Evolutionary conservation across 306 rosid genomes (phyloP).

Genomic region (Gillenia trifoliata): DNA sequence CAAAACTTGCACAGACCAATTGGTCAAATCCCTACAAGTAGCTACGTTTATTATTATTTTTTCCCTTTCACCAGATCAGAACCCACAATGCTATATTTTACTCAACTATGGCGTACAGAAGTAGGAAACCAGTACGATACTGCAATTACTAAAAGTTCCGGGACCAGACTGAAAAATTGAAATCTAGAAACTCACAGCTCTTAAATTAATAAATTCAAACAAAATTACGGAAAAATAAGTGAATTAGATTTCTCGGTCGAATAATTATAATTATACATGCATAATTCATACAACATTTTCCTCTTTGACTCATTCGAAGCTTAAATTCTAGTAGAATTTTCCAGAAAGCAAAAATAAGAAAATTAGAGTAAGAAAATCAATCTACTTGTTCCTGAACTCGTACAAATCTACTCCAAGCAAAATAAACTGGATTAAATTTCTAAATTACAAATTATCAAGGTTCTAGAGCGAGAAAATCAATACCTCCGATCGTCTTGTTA

Average conservation of each 20-base stretch:
- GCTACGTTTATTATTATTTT: background rate
- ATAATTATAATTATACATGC: background rate
- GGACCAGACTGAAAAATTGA: background rate
- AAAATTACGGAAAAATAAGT: constrained; percentile 2
- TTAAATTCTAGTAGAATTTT: background rate
- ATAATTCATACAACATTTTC: background rate
- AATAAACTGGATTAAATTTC: background rate
- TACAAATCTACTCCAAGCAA: background rate
- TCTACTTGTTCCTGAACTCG: background rate
- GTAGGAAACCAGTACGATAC: background rate
- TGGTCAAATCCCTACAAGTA: constrained; percentile 5
- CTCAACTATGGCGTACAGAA: background rate
- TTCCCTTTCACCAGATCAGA: constrained; percentile 10
- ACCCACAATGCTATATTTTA: background rate
- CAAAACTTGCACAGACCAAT: constrained; percentile 1
- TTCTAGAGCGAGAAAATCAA: background rate
- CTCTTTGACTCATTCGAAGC: constrained; percentile 10
- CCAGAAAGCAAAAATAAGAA: background rate
- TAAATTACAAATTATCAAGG: background rate
- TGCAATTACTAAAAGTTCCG: background rate
- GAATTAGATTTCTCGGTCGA: constrained; percentile 5
- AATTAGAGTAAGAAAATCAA: background rate
- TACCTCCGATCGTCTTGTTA: background rate
- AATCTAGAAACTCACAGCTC: background rate
- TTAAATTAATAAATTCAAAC: background rate